phyloP scores from a whole-genome alignment of 208 protist species.

The Trypanosoma boissoni region DNA sequence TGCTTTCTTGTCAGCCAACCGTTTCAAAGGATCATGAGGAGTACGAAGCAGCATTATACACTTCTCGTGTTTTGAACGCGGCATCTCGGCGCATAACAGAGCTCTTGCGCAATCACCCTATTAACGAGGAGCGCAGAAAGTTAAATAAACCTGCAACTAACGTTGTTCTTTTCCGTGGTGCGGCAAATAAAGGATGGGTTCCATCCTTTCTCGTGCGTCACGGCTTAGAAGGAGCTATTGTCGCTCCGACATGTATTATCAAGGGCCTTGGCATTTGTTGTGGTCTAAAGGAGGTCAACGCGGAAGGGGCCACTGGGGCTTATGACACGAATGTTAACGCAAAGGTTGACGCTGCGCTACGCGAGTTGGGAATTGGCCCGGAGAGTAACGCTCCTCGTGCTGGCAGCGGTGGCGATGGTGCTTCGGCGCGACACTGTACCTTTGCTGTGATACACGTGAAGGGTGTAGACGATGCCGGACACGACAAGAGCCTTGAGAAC shows the following conservation, averaged over 20 bases:
- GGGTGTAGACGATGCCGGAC: slow-evolving; percentile 66
- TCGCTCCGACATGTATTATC: slow-evolving; percentile 74
- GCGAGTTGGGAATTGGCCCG: slow-evolving; percentile 30
- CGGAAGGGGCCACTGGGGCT: slow-evolving; percentile 46
- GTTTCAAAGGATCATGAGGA: slow-evolving; percentile 37
- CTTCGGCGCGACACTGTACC: slow-evolving; percentile 19
- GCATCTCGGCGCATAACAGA: slow-evolving; percentile 41
- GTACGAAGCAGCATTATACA: slow-evolving; percentile 54
- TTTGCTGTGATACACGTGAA: slow-evolving; percentile 78
- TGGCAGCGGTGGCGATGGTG: slow-evolving; percentile 4
- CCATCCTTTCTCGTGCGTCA: slow-evolving; percentile 57
- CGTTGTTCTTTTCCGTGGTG: slow-evolving; percentile 60
- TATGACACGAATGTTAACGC: slow-evolving; percentile 44
- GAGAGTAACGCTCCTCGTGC: neutral
- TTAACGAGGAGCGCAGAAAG: slow-evolving; percentile 40
- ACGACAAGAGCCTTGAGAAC: slow-evolving; percentile 40
- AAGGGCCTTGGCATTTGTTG: slow-evolving; percentile 62
- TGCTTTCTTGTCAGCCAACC: slow-evolving; percentile 51
- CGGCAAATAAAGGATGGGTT: slow-evolving; percentile 63
- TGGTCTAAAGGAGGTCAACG: slow-evolving; percentile 28
- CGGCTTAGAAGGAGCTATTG: slow-evolving; percentile 49
- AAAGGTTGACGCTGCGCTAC: slow-evolving; percentile 49
- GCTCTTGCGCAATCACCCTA: slow-evolving; percentile 40
- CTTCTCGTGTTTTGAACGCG: slow-evolving; percentile 57
- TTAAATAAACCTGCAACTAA: slow-evolving; percentile 48